Evolutionary conservation across 2,329 filamentous ascomycete species (phyloP), one percentile per base, ranked within the genome.

Genomic region (Pezicula radicicola): DNA sequence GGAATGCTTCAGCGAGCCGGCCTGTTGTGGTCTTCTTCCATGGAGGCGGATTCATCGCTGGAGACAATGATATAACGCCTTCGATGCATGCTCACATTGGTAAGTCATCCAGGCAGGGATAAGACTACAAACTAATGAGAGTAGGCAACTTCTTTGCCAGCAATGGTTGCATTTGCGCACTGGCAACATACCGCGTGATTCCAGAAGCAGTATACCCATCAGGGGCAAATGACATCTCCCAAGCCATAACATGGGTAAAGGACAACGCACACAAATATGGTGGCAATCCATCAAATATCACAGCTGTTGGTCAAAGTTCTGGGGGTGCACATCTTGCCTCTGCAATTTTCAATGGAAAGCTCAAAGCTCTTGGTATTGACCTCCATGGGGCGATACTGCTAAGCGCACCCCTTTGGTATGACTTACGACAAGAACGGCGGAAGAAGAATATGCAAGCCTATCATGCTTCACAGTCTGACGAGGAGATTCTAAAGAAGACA

Each of bases 131-230:
- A 39, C 25, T 42, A 5, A 21, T 5, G 3, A 21, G 21, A 21
- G 5, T 55, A 58, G 61, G 63, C 9, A 61, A 60, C 2, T 58
- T 52, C 46, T 62, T 61, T n/a, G 52, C 52, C 45, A 61, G 52
- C 19, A 59, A 64, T 52, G 59, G 49, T 42, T 58, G 51, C 49
- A 54, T 64, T 53, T 62, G 62, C 44, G 60, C 59, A 52, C 58
- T 58, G 1, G 48, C 54, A 35, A 66, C 53, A 9, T 63, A 66
- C 42, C 54, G 56, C 42, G 50, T 59, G 18, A 35, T 59, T 18
- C 52, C 56, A 33, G 58, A 54, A 1, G 58, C 57, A 8, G 52
- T 54, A 43, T 55, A 53, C 49, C 58, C 56, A 8, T 42, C 55
- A 12, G 57, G 57, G 3, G 57, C 52, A 43, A 48, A 57, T 40